These are phyloP conservation scores for Diaporthe sp. DNA, from an alignment of 2,329 filamentous ascomycete species.

Conservation along the genomic window DNA sequence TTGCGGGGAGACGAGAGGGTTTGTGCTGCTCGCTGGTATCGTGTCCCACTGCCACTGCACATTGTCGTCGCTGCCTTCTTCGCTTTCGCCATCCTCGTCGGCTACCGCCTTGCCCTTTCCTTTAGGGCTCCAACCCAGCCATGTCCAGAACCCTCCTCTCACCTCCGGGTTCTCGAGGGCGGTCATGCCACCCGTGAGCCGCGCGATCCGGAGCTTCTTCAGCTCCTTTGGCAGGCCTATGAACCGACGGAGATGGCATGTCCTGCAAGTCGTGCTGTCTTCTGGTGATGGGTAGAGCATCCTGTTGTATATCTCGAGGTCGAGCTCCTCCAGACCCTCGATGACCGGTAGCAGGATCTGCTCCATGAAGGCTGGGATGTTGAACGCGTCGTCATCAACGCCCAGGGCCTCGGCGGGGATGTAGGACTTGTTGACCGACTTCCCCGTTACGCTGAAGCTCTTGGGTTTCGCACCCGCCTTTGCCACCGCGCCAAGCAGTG, in stretches of 20 bases:
- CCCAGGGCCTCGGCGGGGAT: neutral
- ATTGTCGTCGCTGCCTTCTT: neutral
- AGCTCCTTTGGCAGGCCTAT: neutral
- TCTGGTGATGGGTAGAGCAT: neutral
- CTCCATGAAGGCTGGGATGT: neutral
- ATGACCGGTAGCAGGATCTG: slow-evolving; percentile 13
- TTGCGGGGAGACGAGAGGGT: neutral
- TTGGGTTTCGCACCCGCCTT: neutral
- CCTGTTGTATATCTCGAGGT: neutral
- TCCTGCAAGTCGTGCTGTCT: slow-evolving; percentile 4
- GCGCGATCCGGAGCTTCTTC: neutral
- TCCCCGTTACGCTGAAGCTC: neutral
- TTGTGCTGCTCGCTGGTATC: neutral
- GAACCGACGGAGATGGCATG: slow-evolving; percentile 11
- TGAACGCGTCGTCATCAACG: slow-evolving; percentile 15
- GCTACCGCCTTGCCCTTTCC: slow-evolving; percentile 15
- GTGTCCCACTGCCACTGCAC: neutral
- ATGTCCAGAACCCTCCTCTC: slow-evolving; percentile 10
- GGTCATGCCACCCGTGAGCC: neutral
- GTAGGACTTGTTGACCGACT: neutral
- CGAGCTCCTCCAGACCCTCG: slow-evolving; percentile 22
- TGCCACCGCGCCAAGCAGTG: neutral
- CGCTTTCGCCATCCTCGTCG: neutral
- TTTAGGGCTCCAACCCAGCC: slow-evolving; percentile 3
- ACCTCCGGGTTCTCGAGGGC: too few species aligned